Base-by-base conservation (phyloP, 179 eudicot species). In the Silene vulgaris region DNA sequence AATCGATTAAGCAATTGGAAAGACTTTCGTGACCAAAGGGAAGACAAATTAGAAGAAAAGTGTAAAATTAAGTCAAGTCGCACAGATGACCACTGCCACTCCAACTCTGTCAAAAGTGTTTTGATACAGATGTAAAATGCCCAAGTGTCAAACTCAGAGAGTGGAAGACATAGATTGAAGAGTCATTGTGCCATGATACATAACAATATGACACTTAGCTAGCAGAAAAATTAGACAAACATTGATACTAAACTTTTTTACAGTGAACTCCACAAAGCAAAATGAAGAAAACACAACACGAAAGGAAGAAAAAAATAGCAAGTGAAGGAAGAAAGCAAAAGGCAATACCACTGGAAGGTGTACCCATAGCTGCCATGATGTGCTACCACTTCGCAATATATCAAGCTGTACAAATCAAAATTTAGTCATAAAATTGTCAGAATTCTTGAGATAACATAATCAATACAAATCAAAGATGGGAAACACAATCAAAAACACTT, bases 281-380 rank as follows among this genome's bases (percentile, higher is more conserved):
- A 8, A 30, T 52, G 59, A 13, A 52, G 17, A 17, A 65, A 3
- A 61, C 12, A 17, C 6, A 20, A 0, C 11, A 14, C 14, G 20
- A 8, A 59, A 12, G 63, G 48, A 40, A 76, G 40, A 5, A 35
- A 13, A 21, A 70, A 5, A 52, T 3, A 57, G 65, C 0, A 40
- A 8, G 54, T 2, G 63, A n/a, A 45, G 16, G 19, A 69, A 4
- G 48, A 8, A 40, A 40, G 1, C 4, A 4, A 52, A 54, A 5
- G 29, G n/a, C 20, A 30, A 65, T 82, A 82, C 84, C 82, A 72
- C 35, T 79, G 73, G 84, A 29, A 57, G 76, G 74, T 6, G 79
- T 82, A 21, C 77, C 76, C 7, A 82, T 75, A 35, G 84, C 75
- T 66, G 84, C 82, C 84, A 82, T 82, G 20, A 75, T 72, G 52